Conservation (phyloP, 768 basidiomycete genomes). For the Pulveroboletus frians region DNA sequence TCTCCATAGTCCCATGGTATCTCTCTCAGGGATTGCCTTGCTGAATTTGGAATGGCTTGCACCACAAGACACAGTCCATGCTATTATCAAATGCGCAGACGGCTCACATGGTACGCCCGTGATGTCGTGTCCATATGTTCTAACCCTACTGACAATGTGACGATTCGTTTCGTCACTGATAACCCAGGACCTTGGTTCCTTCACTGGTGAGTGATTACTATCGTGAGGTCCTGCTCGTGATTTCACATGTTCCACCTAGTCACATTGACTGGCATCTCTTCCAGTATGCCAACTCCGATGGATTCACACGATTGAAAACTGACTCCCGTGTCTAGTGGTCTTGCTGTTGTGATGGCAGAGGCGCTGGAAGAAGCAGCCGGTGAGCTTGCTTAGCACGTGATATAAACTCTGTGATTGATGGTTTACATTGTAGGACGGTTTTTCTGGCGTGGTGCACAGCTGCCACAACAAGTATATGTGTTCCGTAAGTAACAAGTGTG, state of each 20-base stretch:
- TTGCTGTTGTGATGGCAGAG: constrained; percentile 30
- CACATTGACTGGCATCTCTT: constrained; percentile 30
- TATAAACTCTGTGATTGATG: neutral
- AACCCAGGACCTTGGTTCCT: constrained; percentile 63
- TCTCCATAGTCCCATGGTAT: constrained; percentile 39
- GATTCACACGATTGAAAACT: neutral
- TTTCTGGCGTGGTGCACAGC: no score
- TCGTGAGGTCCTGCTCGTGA: neutral
- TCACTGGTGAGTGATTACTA: constrained; percentile 34
- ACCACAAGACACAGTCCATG: constrained; percentile 76
- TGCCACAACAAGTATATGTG: neutral
- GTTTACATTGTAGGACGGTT: neutral
- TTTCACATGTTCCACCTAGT: constrained; percentile 9
- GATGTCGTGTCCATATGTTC: constrained; percentile 29
- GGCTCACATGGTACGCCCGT: constrained; percentile 54
- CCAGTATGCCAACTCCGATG: constrained; percentile 12
- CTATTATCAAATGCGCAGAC: constrained; percentile 41
- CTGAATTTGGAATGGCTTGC: constrained; percentile 67
- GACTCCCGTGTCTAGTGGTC: constrained; percentile 14
- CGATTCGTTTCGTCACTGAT: constrained; percentile 57
- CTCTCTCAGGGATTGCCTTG: constrained; percentile 60
- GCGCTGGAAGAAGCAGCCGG: constrained; percentile 5
- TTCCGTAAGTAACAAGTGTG: neutral
- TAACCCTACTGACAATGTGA: constrained; percentile 38
- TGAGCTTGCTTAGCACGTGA: neutral